These are phyloP conservation scores for Globisporangium spiculum DNA, from an alignment of 352 stramenopile species.

Conservation along the genomic window DNA sequence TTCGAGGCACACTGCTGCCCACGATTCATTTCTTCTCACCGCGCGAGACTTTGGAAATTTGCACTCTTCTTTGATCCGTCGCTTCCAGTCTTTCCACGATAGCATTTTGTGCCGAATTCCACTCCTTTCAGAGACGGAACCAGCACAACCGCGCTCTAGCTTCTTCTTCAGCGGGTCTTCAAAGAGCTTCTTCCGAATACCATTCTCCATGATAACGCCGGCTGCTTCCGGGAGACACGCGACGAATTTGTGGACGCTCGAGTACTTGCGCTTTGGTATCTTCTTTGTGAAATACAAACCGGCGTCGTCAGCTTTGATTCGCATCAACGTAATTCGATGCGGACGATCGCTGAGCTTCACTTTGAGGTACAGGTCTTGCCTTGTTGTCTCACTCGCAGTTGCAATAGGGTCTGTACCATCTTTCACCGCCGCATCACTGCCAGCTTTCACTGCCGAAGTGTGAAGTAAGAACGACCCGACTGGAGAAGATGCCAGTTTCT, in stretches of 20 bases:
- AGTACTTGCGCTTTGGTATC: constrained; percentile 24
- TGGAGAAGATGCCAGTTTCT: constrained; percentile 22
- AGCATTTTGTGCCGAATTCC: constrained; percentile 13
- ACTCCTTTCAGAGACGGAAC: constrained; percentile 13
- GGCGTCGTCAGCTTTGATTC: constrained; percentile 29
- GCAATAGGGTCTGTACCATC: background rate
- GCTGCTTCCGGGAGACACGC: constrained; percentile 33
- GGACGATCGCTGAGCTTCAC: constrained; percentile 44
- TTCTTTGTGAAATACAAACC: constrained; percentile 40
- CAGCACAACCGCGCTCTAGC: constrained; percentile 8
- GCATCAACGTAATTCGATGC: constrained; percentile 35
- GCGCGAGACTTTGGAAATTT: background rate
- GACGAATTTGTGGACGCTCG: constrained; percentile 51
- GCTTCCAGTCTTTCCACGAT: constrained; percentile 31
- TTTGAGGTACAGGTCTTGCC: constrained; percentile 28
- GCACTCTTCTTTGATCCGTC: constrained; percentile 18
- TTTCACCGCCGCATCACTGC: background rate
- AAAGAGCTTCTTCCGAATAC: constrained; percentile 30
- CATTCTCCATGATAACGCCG: constrained; percentile 31
- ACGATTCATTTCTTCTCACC: constrained; percentile 31
- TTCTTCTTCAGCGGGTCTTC: constrained; percentile 19
- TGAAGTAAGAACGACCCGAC: constrained; percentile 52
- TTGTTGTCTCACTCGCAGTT: background rate
- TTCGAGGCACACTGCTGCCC: constrained; percentile 37
- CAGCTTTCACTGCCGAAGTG: background rate